Evolutionary conservation across 768 basidiomycete species (phyloP).

Genomic region (Mycena kentingensis): DNA sequence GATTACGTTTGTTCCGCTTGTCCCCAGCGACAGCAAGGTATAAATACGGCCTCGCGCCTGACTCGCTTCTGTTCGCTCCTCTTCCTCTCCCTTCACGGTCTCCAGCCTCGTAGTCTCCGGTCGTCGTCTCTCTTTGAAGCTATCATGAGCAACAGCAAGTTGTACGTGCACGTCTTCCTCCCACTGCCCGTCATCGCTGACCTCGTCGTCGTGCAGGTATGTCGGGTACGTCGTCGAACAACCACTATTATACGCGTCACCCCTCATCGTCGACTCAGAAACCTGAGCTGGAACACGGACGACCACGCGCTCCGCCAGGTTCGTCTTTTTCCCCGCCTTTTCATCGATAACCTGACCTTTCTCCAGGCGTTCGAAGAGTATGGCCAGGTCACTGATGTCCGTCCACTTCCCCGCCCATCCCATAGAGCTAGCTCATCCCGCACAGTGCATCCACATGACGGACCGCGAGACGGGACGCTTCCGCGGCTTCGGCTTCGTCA

Average conservation of each 20-base stretch:
- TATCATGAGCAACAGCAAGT: conserved; percentile 8
- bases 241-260: background rate
- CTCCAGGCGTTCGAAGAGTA: conserved; percentile 74
- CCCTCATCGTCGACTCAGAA: conserved; percentile 52
- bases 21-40: too few species aligned
- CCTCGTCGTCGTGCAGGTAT: background rate
- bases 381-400: conserved; percentile 89
- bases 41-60: too few species aligned
- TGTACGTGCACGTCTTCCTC: background rate
- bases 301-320: conserved; percentile 84
- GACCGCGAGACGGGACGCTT: conserved; percentile 96
- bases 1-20: too few species aligned
- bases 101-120: conserved; percentile 19
- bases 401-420: conserved; percentile 40
- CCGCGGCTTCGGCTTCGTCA: conserved; percentile 96
- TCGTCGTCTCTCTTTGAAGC: conserved; percentile 18
- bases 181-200: background rate
- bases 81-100: background rate
- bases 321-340: conserved; percentile 23
- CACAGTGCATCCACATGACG: conserved; percentile 94
- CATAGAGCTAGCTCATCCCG: conserved; percentile 14
- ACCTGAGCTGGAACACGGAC: conserved; percentile 92
- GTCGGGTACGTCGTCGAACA: conserved; percentile 10
- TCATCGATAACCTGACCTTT: conserved; percentile 24
- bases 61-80: background rate